Base-by-base conservation (phyloP, 73 alveolate species). In the Durusdinium trenchii region DNA sequence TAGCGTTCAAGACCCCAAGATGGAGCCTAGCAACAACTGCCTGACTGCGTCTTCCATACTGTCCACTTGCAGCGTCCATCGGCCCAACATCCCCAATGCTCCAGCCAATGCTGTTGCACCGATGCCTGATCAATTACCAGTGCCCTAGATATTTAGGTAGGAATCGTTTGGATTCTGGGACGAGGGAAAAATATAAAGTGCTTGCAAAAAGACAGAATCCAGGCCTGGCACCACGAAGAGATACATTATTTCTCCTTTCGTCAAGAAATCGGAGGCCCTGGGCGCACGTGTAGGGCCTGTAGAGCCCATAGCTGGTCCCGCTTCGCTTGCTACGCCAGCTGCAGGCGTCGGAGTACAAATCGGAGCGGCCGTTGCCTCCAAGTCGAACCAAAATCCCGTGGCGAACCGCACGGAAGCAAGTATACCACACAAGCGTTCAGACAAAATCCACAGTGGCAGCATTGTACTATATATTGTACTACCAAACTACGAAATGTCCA, bases 161-260 rank as follows among this genome's bases (percentile, higher is more conserved):
- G 35, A 69, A 48, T 2, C 9, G 75, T 82, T 52, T 42, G 6
- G 48, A 35, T 0, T 12, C 50, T 46, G 51, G 9, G 35, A 20
- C 76, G 30, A 14, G 35, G 60, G 42, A 73, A 45, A 32, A n/a
- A 32, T 6, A 0, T 10, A 6, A 60, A 40, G 18, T 2, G 60
- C 35, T 7, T n/a, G 51, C 18, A 45, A 5, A 40, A 45, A 78
- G 32, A 16, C 42, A 54, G 36, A 1, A 38, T 28, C 60, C 30
- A 16, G n/a, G 85, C 98, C 98, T 91, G 98, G 98, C 45, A 91
- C 98, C 48, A 78, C 89, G n/a, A 91, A 91, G 79, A 91, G 89
- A 89, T 91, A 91, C 57, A 71, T 42, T 47, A 91, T 91, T 78
- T 91, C 98, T 45, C 98, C 90, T 78, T 71, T 91, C n/a, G 90